Evolutionary conservation across 2,329 filamentous ascomycete genomes (phyloP).

Genomic region (Alternaria arborescens): DNA sequence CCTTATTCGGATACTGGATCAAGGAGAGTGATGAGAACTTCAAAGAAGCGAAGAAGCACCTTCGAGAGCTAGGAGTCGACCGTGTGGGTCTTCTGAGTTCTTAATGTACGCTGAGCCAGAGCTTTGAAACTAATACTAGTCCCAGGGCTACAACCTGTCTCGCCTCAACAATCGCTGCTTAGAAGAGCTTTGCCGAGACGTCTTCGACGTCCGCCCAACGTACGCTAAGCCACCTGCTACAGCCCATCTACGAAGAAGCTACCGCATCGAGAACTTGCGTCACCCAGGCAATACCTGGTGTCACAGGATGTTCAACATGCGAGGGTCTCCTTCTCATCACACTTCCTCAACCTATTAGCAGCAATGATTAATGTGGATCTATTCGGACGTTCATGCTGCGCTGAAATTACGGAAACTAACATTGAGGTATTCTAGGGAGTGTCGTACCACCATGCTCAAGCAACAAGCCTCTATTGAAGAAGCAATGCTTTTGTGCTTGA

Average conservation of each 20-base stretch:
- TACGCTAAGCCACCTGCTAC: conserved; percentile 9
- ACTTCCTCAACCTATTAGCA: neutral
- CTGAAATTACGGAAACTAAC: conserved; percentile 1
- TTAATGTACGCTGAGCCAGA: too few species aligned
- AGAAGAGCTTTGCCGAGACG: conserved; percentile 23
- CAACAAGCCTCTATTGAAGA: neutral
- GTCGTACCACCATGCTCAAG: neutral
- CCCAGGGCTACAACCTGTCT: conserved; percentile 30
- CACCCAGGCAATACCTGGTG: conserved; percentile 9
- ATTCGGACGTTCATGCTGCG: neutral
- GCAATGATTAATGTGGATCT: neutral
- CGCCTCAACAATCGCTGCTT: conserved; percentile 24
- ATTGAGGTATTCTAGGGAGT: conserved; percentile 1
- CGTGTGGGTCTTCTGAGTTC: conserved; percentile 25
- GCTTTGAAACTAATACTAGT: neutral
- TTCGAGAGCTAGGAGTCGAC: conserved; percentile 41
- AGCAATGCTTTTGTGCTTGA: neutral
- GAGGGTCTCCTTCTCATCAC: neutral
- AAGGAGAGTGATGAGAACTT: conserved; percentile 31
- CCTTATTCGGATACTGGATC: conserved; percentile 40
- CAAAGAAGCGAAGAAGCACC: conserved; percentile 29
- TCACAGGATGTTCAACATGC: neutral
- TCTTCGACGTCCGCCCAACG: conserved; percentile 9
- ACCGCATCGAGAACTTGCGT: conserved; percentile 10
- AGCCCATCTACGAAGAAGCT: conserved; percentile 4